These are phyloP conservation scores for Rhexocercosporidium sp. DNA, from an alignment of 2,329 filamentous ascomycete species.

Conservation along the genomic window DNA sequence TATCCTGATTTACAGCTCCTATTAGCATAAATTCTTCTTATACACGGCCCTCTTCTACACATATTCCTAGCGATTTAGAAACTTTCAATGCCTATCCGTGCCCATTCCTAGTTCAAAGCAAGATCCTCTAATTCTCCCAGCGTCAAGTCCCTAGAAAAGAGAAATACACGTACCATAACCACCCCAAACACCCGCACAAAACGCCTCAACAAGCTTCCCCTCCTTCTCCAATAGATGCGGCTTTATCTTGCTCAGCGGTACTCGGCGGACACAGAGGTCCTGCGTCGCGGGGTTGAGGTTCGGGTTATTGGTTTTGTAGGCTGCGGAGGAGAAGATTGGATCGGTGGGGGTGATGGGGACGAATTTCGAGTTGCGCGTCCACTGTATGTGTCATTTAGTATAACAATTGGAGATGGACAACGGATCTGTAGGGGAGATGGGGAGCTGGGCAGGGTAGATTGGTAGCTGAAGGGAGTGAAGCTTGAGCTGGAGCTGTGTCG, in stretches of 20 bases:
- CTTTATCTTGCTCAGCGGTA: conserved; percentile 67
- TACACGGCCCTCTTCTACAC: neutral
- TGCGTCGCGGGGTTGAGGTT: conserved; percentile 65
- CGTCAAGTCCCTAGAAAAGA: neutral
- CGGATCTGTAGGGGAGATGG: too few relatives aligned
- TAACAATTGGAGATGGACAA: too few relatives aligned
- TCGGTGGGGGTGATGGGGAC: conserved; percentile 63
- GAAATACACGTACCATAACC: conserved; percentile 53
- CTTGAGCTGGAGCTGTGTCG: neutral
- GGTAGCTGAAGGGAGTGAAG: neutral
- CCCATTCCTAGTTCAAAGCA: neutral
- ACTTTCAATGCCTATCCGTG: neutral
- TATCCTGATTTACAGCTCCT: conserved; percentile 45
- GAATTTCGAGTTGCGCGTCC: conserved; percentile 42
- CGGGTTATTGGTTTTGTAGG: conserved; percentile 65
- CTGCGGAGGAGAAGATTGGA: conserved; percentile 62
- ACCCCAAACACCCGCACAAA: conserved; percentile 40
- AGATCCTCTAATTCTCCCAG: too few relatives aligned
- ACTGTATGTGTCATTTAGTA: conserved; percentile 11
- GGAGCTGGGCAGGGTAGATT: too few relatives aligned
- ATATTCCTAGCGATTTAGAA: neutral
- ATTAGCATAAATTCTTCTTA: conserved; percentile 9
- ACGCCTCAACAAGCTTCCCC: conserved; percentile 57
- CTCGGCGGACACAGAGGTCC: conserved; percentile 66
- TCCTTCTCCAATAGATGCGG: conserved; percentile 70